These are phyloP conservation scores for Whalleya microplaca DNA, from an alignment of 2,329 filamentous ascomycete genomes.

Conservation along the genomic window DNA sequence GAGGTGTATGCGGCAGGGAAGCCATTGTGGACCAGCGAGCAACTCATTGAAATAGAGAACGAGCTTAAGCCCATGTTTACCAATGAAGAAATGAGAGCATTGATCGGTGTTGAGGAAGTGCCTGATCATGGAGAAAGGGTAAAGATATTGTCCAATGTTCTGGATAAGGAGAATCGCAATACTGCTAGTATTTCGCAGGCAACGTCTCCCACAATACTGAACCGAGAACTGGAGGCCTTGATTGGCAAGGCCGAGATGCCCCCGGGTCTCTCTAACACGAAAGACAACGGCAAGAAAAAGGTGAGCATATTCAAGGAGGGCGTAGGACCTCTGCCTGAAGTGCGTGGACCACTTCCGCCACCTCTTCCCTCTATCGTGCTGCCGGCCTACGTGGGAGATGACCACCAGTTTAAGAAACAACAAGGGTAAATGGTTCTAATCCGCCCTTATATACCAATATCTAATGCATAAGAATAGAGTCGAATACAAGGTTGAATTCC, in stretches of 20 bases:
- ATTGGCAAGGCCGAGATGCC: not conserved
- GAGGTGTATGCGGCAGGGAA: constrained; percentile 15
- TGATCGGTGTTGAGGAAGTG: not conserved
- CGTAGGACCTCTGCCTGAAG: not conserved
- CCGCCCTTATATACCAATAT: not conserved
- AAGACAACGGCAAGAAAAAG: not conserved
- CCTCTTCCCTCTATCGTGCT: not conserved
- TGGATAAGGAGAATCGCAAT: not conserved
- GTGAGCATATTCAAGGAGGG: not conserved
- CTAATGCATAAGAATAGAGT: constrained; percentile 3
- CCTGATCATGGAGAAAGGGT: not conserved
- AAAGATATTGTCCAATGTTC: not conserved
- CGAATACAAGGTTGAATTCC: constrained; percentile 10
- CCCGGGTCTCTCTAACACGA: not conserved
- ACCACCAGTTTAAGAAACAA: constrained; percentile 1
- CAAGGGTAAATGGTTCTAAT: not conserved
- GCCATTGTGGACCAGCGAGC: constrained; percentile 16
- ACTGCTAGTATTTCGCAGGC: too few relatives aligned
- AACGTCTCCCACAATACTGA: not conserved
- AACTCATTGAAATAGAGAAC: constrained; percentile 6
- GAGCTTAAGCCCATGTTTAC: not conserved
- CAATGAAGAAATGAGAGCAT: not conserved
- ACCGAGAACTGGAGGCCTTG: not conserved
- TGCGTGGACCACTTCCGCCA: too few relatives aligned
- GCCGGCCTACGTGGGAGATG: constrained; percentile 5